Evolutionary conservation across 169 alveolate genomes (phyloP).

Genomic region (Cryptosporidium ubiquitum): DNA sequence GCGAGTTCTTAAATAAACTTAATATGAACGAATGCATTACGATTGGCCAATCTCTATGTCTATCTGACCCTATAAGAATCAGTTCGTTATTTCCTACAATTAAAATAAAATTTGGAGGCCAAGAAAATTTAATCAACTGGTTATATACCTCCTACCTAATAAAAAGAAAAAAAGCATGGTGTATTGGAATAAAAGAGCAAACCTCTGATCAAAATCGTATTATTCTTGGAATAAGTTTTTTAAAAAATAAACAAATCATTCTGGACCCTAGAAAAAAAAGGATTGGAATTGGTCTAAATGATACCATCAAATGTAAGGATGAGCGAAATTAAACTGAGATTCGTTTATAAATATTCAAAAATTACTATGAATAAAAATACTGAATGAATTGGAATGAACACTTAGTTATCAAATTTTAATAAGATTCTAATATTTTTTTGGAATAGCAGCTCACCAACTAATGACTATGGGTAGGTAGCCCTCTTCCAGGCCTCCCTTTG

Average conservation of each 20-base stretch:
- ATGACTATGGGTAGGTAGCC: not conserved
- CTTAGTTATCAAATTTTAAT: no score
- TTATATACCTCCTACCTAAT: slow-evolving; percentile 12
- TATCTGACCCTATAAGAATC: not conserved
- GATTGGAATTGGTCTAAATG: not conserved
- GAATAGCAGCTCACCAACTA: not conserved
- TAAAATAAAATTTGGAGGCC: slow-evolving; percentile 39
- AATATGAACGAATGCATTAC: not conserved
- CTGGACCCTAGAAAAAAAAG: slow-evolving; percentile 33
- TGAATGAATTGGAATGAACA: not conserved
- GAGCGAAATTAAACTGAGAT: not conserved
- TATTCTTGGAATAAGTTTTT: slow-evolving; percentile 53
- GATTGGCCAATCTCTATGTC: slow-evolving; percentile 8
- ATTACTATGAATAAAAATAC: no score
- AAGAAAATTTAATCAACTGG: slow-evolving; percentile 32
- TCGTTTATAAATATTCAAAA: not conserved
- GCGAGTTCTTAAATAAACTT: not conserved
- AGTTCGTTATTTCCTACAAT: slow-evolving; percentile 6
- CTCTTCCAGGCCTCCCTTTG: slow-evolving; percentile 45
- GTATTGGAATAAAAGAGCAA: slow-evolving; percentile 45
- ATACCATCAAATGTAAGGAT: not conserved
- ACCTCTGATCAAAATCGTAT: not conserved
- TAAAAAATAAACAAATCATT: slow-evolving; percentile 53
- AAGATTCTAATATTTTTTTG: not conserved
- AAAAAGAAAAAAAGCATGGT: slow-evolving; percentile 17